phyloP scores from a whole-genome alignment of 2,329 filamentous ascomycete species.

The Alternaria triticina region DNA sequence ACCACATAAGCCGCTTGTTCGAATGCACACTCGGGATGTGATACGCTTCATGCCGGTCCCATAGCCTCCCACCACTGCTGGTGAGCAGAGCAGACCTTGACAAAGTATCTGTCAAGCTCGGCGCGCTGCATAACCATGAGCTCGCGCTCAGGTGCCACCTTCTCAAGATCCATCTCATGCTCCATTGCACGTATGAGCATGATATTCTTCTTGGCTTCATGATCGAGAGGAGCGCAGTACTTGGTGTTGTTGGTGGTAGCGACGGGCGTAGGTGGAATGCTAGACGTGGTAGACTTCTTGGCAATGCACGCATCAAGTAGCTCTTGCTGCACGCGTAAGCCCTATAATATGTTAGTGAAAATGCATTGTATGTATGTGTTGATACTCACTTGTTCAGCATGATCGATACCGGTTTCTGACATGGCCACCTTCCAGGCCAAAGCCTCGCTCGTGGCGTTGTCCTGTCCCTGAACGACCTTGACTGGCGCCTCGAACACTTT shows the following conservation, averaged over 20 bases:
- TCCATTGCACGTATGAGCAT: conserved; percentile 16
- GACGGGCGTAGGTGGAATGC: too few relatives aligned
- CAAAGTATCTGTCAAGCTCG: conserved; percentile 6
- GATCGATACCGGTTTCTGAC: neutral
- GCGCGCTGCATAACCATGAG: conserved; percentile 8
- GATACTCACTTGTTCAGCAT: neutral
- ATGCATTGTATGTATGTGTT: neutral
- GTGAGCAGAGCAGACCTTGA: conserved; percentile 7
- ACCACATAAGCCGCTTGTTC: neutral
- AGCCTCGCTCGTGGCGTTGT: neutral
- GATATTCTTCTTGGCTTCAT: neutral
- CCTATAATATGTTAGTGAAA: neutral
- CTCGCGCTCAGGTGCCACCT: conserved; percentile 8
- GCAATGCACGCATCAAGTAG: neutral
- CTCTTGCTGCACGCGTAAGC: neutral
- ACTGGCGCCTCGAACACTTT: neutral
- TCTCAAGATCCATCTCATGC: conserved; percentile 15
- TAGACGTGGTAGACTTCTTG: neutral
- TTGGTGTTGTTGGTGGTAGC: too few relatives aligned
- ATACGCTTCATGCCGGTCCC: neutral
- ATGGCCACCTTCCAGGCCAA: neutral
- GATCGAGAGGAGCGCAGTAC: neutral
- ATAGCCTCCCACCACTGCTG: conserved; percentile 7
- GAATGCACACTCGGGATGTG: neutral
- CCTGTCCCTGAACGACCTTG: neutral